phyloP scores from a whole-genome alignment of 129 eudicot genomes.

The Escallonia rubra region DNA sequence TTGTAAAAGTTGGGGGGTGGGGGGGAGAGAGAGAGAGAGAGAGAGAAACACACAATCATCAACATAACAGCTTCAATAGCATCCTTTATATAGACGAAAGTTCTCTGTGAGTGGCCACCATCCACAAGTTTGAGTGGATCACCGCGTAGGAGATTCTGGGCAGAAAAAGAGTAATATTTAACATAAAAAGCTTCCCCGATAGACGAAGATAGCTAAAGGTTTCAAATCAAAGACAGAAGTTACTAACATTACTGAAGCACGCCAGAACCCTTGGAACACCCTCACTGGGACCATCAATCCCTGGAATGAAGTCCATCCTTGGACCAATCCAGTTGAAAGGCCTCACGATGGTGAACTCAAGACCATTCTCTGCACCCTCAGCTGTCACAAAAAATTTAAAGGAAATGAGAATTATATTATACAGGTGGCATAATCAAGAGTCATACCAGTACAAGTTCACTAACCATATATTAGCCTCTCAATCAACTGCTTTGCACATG shows the following conservation, averaged over 20 bases:
- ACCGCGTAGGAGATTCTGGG: conserved; percentile 82
- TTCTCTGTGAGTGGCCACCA: conserved; percentile 95
- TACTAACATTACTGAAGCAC: conserved; percentile 86
- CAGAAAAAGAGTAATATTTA: neutral
- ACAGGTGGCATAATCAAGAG: neutral
- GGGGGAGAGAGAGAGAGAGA: neutral
- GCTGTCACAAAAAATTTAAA: conserved; percentile 33
- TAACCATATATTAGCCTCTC: conserved; percentile 73
- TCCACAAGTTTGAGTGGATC: conserved; percentile 98
- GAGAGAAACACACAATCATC: conserved; percentile 68
- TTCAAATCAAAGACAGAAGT: neutral
- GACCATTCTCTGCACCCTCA: conserved; percentile 98
- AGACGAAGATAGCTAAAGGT: neutral
- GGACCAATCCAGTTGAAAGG: conserved; percentile 99
- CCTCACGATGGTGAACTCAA: conserved; percentile 93
- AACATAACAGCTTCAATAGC: conserved; percentile 96
- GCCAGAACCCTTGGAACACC: conserved; percentile 98
- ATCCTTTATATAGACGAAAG: conserved; percentile 90
- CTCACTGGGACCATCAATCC: conserved; percentile 98
- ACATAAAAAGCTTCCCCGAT: neutral
- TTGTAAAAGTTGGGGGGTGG: neutral
- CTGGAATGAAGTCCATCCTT: conserved; percentile 98
- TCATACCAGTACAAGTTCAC: neutral
- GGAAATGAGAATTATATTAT: neutral
- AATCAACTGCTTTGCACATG: conserved; percentile 73